A percentile compares a stretch with the other conserved stretches of the same genome.
These are phyloP conservation scores for Didymella lethalis DNA, from an alignment of 2,329 filamentous ascomycete species.

Conservation along the genomic window DNA sequence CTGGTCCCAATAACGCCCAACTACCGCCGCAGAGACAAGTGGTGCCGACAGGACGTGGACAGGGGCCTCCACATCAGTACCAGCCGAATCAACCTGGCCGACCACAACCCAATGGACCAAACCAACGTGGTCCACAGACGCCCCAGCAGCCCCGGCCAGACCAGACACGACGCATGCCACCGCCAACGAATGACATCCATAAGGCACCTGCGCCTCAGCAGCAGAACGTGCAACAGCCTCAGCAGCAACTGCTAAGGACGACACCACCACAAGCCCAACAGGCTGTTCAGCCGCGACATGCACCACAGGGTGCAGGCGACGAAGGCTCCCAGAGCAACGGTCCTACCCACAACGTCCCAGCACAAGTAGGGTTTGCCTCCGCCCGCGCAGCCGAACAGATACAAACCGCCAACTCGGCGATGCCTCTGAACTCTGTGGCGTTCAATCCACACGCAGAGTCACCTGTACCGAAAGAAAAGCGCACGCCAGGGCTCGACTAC, in stretches of 20 bases:
- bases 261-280: constrained; percentile 40
- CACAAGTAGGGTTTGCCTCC: constrained; percentile 56
- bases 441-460: constrained; percentile 61
- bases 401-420: constrained; percentile 42
- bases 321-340: constrained; percentile 25
- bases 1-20: constrained; percentile 30
- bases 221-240: constrained; percentile 27
- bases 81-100: constrained; percentile 36
- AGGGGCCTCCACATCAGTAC: constrained; percentile 35
- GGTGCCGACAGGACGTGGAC: constrained; percentile 33
- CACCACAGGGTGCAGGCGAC: constrained; percentile 18
- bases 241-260: constrained; percentile 35
- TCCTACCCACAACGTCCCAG: constrained; percentile 30
- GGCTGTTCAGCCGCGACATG: constrained; percentile 25
- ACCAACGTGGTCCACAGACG: constrained; percentile 43
- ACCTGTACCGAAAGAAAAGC: constrained; percentile 76
- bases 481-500: constrained; percentile 88
- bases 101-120: constrained; percentile 30
- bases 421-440: constrained; percentile 47
- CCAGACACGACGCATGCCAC: constrained; percentile 31
- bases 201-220: constrained; percentile 31
- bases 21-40: constrained; percentile 36
- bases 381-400: constrained; percentile 55
- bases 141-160: constrained; percentile 38
- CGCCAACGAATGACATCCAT: constrained; percentile 34